Percentiles rank a stretch among this genome's conserved stretches.
phyloP scores from a whole-genome alignment of 2,329 filamentous ascomycete genomes.

The Orbilia oligospora region DNA sequence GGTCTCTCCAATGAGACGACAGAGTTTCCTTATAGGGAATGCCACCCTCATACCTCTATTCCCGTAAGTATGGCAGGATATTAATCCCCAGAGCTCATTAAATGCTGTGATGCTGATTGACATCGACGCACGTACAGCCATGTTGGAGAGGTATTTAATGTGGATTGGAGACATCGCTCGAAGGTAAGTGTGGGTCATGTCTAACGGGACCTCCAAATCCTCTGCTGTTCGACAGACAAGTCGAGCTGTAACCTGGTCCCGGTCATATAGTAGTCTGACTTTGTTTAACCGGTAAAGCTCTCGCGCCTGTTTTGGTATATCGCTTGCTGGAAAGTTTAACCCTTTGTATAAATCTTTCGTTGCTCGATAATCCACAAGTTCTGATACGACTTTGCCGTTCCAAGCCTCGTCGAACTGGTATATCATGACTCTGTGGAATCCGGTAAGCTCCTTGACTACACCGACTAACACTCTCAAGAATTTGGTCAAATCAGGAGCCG shows the following conservation, averaged over 20 bases:
- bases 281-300: constrained; percentile 94
- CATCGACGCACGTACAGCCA: constrained; percentile 95
- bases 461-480: constrained; percentile 87
- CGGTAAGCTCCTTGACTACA: constrained; percentile 88
- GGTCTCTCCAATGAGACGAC: constrained; percentile 85
- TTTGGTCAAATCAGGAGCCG: constrained; percentile 77
- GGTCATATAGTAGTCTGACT: constrained; percentile 87
- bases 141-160: constrained; percentile 87
- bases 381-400: constrained; percentile 89
- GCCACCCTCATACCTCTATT: constrained; percentile 86
- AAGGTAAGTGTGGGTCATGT: constrained; percentile 84
- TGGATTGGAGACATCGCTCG: constrained; percentile 93
- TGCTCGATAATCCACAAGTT: constrained; percentile 83
- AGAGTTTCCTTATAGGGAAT: constrained; percentile 93
- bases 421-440: constrained; percentile 92
- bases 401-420: constrained; percentile 88
- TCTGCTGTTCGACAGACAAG: constrained; percentile 83
- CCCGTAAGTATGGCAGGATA: constrained; percentile 88
- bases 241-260: constrained; percentile 82
- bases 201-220: constrained; percentile 81
- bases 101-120: constrained; percentile 93
- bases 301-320: constrained; percentile 86
- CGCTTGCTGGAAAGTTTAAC: constrained; percentile 87
- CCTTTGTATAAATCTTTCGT: constrained; percentile 89
- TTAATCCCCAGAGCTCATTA: constrained; percentile 86